These are phyloP conservation scores for Pezicula rhizophila DNA, from an alignment of 2,329 filamentous ascomycete species.

Conservation along the genomic window DNA sequence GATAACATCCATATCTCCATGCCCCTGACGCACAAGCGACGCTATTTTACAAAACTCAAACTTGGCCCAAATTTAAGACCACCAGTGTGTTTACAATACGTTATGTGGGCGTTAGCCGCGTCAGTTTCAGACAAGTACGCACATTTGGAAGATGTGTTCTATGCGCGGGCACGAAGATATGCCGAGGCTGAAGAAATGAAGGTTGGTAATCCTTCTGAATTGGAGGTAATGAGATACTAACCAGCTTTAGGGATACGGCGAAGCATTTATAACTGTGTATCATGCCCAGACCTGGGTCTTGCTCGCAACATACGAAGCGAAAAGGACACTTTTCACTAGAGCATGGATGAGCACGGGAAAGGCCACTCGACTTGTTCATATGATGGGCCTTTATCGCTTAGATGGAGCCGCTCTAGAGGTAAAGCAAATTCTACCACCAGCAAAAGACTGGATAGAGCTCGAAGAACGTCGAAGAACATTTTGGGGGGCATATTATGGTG, in stretches of 20 bases:
- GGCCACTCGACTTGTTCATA: conserved; percentile 69
- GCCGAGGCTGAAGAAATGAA: conserved; percentile 82
- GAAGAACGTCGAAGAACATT: conserved; percentile 87
- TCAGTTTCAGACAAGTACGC: conserved; percentile 74
- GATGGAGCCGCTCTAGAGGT: conserved; percentile 78
- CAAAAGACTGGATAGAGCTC: conserved; percentile 84
- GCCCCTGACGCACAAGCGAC: conserved; percentile 79
- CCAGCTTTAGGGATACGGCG: conserved; percentile 50
- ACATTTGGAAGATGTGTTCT: conserved; percentile 75
- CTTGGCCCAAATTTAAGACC: conserved; percentile 77
- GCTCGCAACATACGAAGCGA: conserved; percentile 80
- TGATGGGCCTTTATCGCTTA: conserved; percentile 83
- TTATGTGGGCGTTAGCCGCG: conserved; percentile 87
- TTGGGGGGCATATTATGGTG: conserved; percentile 84
- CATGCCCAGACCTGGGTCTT: conserved; percentile 80
- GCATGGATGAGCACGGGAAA: conserved; percentile 90
- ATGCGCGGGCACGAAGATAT: conserved; percentile 81
- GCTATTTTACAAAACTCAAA: conserved; percentile 80
- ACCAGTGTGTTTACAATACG: conserved; percentile 80
- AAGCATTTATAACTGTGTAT: conserved; percentile 74
- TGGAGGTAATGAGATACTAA: conserved; percentile 34
- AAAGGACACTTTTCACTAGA: conserved; percentile 89
- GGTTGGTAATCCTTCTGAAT: conserved; percentile 26
- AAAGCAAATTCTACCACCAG: conserved; percentile 77
- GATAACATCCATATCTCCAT: conserved; percentile 76